These are phyloP conservation scores for Drechslerella stenobrocha DNA, from an alignment of 2,329 filamentous ascomycete genomes.

Conservation along the genomic window DNA sequence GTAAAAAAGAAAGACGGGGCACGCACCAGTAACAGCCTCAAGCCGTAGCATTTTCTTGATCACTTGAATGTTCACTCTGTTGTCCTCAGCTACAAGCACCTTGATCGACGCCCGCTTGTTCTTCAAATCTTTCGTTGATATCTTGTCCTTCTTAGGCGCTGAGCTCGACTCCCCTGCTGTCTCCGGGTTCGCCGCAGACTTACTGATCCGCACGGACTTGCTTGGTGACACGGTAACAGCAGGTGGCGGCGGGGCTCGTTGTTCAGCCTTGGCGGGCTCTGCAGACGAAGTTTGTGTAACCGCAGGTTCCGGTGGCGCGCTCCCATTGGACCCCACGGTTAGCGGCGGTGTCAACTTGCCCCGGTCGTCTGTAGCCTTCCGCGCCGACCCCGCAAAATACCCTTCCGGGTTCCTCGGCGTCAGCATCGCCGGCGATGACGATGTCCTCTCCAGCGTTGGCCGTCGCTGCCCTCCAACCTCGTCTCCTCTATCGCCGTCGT, in stretches of 20 bases:
- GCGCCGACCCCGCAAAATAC: not conserved
- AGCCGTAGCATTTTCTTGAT: slow-evolving; percentile 65
- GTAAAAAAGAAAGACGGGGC: not conserved
- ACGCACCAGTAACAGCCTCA: slow-evolving; percentile 57
- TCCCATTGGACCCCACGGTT: not conserved
- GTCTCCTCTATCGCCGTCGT: slow-evolving; percentile 5
- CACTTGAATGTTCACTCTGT: slow-evolving; percentile 67
- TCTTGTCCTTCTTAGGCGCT: slow-evolving; percentile 31
- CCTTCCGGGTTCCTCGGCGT: slow-evolving; percentile 33
- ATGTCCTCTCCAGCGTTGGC: slow-evolving; percentile 34
- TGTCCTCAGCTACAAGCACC: slow-evolving; percentile 83
- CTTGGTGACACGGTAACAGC: slow-evolving; percentile 18
- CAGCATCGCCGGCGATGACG: slow-evolving; percentile 40
- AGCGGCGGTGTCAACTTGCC: slow-evolving; percentile 8
- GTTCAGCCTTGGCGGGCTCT: not conserved
- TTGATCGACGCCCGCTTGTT: slow-evolving; percentile 54
- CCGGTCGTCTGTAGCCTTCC: slow-evolving; percentile 29
- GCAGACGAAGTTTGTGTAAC: not conserved
- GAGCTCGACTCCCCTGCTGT: slow-evolving; percentile 24
- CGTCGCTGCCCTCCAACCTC: slow-evolving; percentile 13
- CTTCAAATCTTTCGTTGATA: slow-evolving; percentile 26
- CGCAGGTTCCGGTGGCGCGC: not conserved
- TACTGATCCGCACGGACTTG: slow-evolving; percentile 36
- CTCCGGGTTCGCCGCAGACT: slow-evolving; percentile 6
- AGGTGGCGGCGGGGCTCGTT: not conserved